These are phyloP conservation scores for Vigna radiata DNA, from an alignment of 306 rosid species.

Conservation along the genomic window DNA sequence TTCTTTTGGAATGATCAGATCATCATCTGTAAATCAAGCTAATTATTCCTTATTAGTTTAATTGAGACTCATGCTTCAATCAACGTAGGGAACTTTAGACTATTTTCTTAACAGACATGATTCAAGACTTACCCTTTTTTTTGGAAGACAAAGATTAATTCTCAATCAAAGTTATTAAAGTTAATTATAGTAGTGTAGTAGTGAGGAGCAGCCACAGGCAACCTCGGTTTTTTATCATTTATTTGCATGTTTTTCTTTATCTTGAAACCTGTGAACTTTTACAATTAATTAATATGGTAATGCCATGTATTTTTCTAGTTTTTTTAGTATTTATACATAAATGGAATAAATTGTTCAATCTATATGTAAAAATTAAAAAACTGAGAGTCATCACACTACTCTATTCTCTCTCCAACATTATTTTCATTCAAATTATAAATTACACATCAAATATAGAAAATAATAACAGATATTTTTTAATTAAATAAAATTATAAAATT, in stretches of 20 bases:
- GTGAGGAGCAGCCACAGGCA: neutral
- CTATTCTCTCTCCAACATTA: no score
- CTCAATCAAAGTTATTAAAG: neutral
- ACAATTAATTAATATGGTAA: neutral
- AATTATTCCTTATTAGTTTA: neutral
- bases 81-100: neutral
- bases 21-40: neutral
- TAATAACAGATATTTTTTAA: no score
- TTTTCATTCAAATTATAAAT: no score
- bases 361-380: neutral
- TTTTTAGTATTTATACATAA: neutral
- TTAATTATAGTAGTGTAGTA: neutral
- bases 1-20: neutral
- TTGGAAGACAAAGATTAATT: conserved; percentile 9
- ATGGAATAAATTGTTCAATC: neutral
- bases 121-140: conserved; percentile 20
- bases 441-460: no score
- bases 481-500: no score
- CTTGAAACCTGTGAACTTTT: no score
- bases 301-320: neutral
- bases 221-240: neutral
- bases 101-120: conserved; percentile 11
- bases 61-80: conserved; percentile 11
- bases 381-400: neutral
- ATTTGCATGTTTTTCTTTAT: no score